phyloP scores from a whole-genome alignment of 140 eudicot genomes.

The Bidens hawaiensis region DNA sequence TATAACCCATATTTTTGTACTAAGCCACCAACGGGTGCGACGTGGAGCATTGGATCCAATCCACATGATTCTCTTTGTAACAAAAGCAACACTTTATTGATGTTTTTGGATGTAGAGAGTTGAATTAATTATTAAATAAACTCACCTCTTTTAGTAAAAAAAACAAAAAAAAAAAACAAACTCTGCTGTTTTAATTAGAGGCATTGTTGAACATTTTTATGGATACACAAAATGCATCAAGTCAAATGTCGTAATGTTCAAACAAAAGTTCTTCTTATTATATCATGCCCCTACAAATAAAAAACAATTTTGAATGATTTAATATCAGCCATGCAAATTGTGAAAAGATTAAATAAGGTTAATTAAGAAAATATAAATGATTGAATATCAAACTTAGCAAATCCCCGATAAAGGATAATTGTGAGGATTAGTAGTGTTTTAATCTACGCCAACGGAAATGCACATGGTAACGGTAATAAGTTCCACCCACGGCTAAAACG shows the following conservation, averaged over 20 bases:
- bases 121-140: background rate
- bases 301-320: background rate
- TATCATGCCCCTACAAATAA: background rate
- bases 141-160: background rate
- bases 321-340: background rate
- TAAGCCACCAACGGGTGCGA: too few relatives aligned
- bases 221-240: too few relatives aligned
- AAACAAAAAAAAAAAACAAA: too few relatives aligned
- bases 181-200: background rate
- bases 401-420: background rate
- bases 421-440: background rate
- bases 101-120: background rate
- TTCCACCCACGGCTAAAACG: slow-evolving; percentile 6
- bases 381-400: background rate
- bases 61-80: slow-evolving; percentile 6
- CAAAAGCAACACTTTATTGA: slow-evolving; percentile 5
- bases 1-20: too few relatives aligned
- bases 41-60: slow-evolving; percentile 5
- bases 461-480: slow-evolving; percentile 7
- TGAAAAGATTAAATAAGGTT: background rate
- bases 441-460: background rate
- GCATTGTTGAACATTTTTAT: background rate
- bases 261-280: background rate
- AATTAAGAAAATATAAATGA: background rate
- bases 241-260: background rate